Evolutionary conservation across 768 basidiomycete species (phyloP).

Genomic region (Boletus rubroflammeus): DNA sequence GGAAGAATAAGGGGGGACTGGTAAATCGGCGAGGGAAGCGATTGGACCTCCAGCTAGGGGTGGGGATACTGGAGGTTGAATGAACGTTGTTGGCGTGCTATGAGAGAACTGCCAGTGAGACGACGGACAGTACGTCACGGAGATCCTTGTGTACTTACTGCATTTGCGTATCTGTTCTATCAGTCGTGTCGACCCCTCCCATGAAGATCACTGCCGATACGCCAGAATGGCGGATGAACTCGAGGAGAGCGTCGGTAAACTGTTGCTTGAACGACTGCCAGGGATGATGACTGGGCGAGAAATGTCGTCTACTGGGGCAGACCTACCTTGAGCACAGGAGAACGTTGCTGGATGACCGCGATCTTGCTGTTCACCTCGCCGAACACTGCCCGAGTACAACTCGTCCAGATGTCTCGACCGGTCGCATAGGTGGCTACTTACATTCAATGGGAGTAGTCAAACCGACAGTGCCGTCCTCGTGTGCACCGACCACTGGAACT

Average conservation of each 20-base stretch:
- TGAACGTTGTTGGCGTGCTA: constrained; percentile 66
- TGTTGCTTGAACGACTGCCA: constrained; percentile 62
- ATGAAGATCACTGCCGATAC: constrained; percentile 58
- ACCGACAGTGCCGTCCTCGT: constrained; percentile 57
- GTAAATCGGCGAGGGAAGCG: constrained; percentile 41
- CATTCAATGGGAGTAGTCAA: constrained; percentile 76
- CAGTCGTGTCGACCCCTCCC: constrained; percentile 70
- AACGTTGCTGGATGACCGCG: constrained; percentile 73
- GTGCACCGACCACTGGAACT: constrained; percentile 69
- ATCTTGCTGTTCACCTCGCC: constrained; percentile 48
- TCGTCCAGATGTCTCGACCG: neutral
- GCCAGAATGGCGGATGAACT: constrained; percentile 51
- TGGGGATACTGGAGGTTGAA: constrained; percentile 44
- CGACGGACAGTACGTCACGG: neutral
- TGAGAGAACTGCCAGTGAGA: constrained; percentile 2
- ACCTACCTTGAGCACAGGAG: constrained; percentile 71
- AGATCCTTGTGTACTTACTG: constrained; percentile 42
- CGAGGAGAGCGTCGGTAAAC: constrained; percentile 54
- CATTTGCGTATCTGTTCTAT: constrained; percentile 77
- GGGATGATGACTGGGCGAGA: neutral
- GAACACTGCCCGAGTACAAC: constrained; percentile 48
- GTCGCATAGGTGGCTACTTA: constrained; percentile 33
- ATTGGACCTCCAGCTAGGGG: constrained; percentile 44
- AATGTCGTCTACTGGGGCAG: neutral
- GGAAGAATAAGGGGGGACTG: constrained; percentile 53